Conservation (phyloP, 2,329 filamentous ascomycete species). For the Fusarium tricinctum region DNA sequence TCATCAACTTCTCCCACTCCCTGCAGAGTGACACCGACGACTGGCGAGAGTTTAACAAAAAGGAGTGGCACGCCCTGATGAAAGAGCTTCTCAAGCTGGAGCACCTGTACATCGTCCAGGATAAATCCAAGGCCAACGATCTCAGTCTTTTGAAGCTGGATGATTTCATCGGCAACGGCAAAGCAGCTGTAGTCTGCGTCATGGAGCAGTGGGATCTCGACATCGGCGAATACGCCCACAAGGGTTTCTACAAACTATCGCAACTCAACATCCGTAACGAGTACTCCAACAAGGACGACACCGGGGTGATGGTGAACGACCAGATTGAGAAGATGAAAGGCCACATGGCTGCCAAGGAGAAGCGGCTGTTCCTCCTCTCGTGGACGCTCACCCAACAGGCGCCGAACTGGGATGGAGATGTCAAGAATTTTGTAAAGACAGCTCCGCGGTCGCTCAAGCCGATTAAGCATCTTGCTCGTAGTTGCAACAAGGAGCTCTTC, state of each 20-base stretch:
- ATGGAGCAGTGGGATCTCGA: constrained; percentile 21
- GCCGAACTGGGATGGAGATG: constrained; percentile 3
- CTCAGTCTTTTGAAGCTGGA: neutral
- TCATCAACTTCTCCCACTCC: constrained; percentile 22
- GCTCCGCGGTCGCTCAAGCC: constrained; percentile 5
- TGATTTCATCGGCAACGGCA: constrained; percentile 6
- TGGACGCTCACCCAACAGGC: constrained; percentile 22
- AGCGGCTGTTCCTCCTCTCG: constrained; percentile 11
- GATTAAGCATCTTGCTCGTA: constrained; percentile 3
- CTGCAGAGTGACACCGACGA: constrained; percentile 8
- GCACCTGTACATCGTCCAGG: neutral
- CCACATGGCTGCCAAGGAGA: constrained; percentile 21
- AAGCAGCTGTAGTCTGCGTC: constrained; percentile 2
- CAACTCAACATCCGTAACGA: constrained; percentile 24
- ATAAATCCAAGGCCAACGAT: constrained; percentile 19
- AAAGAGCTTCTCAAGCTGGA: constrained; percentile 17
- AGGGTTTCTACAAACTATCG: constrained; percentile 13
- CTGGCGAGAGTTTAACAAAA: constrained; percentile 25
- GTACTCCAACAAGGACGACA: constrained; percentile 24
- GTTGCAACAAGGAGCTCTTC: constrained; percentile 21
- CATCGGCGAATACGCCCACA: constrained; percentile 6
- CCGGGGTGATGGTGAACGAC: constrained; percentile 4
- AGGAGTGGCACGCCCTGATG: constrained; percentile 23
- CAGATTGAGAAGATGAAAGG: constrained; percentile 24
- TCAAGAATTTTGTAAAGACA: neutral